Base-by-base conservation (phyloP, 441 rosid species). In the Hura crepitans region DNA sequence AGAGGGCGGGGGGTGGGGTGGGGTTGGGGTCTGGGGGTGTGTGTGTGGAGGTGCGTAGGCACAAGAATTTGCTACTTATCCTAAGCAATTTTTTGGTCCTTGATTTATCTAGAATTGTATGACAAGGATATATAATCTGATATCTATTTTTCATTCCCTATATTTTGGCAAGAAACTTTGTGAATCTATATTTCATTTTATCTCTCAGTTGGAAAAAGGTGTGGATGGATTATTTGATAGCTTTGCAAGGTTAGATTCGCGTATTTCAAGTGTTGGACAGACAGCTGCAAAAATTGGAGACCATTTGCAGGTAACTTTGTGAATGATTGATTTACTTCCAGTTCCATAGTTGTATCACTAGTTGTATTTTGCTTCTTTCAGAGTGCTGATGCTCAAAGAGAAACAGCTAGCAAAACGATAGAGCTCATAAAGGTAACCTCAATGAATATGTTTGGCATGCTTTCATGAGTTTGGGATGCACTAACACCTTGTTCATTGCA, bases 361-460 rank as follows among this genome's bases (percentile, higher is more conserved):
- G 28, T 66, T 68, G 47, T 18, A 53, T 66, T 61, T 45, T 75
- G 81, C 70, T 62, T 72, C 80, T 81, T 28, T 74, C 87, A 96
- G 99, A 96, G 97, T 88, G 96, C 98, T 74, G 98, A 96, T 86
- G 93, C 99, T 82, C 98, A 96, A 78, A 89, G 99, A 69, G 99
- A 91, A 83, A 96, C 97, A 51, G 97, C 99, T 72, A 88, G 96
- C 81, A 98, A 89, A 79, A 93, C 98, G 20, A 96, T 96, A 77
- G 99, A 96, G 74, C 98, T 93, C 67, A 89, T 96, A 75, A 96
- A 96, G 96, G 99, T 93, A 80, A 64, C 80, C 20, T 45, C 46
- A 39, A 37, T 54, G 56, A 55, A 74, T 73, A 56, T 72, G 47
- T 51, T 72, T 72, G 54, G 31, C 59, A 39, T 55, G 55, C 33